Evolutionary conservation across 371 early-diverging fungal species (phyloP).

Genomic region (Enterospora canceri): DNA sequence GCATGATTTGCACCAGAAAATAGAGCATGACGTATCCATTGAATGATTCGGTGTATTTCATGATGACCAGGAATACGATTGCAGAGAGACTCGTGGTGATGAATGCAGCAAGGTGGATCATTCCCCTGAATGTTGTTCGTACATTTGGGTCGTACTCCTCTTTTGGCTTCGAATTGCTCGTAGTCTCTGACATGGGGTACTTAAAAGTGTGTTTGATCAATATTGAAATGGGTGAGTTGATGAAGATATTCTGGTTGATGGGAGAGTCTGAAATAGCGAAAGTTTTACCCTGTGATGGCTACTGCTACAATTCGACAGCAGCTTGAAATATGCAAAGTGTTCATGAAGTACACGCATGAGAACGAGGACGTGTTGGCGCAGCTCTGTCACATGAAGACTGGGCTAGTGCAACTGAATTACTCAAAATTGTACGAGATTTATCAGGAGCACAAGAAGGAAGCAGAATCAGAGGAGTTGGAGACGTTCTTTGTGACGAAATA

Average conservation of each 20-base stretch:
- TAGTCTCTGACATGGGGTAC: too few species aligned
- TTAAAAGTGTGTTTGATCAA: too few species aligned
- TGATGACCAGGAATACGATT: slow-evolving; percentile 14
- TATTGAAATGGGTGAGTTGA: too few species aligned
- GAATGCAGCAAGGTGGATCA: slow-evolving; percentile 52
- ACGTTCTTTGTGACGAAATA: too few species aligned
- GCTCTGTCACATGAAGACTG: background rate
- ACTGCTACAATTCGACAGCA: background rate
- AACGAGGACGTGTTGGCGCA: background rate
- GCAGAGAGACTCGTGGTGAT: slow-evolving; percentile 19
- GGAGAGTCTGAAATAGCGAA: too few species aligned
- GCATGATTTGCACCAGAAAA: slow-evolving; percentile 47
- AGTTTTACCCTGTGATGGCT: too few species aligned
- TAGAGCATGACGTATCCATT: slow-evolving; percentile 30
- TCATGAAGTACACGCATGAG: background rate
- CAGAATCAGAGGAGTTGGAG: background rate
- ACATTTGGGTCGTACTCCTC: background rate
- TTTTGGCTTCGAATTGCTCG: too few species aligned
- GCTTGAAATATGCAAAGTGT: background rate
- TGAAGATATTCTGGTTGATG: too few species aligned
- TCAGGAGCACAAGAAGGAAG: background rate
- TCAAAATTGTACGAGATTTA: background rate
- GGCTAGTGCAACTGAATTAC: background rate
- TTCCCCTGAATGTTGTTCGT: slow-evolving; percentile 35
- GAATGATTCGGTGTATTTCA: slow-evolving; percentile 4